Evolutionary conservation across 352 stramenopile species (phyloP).

Genomic region (Blastocystis sp.): DNA sequence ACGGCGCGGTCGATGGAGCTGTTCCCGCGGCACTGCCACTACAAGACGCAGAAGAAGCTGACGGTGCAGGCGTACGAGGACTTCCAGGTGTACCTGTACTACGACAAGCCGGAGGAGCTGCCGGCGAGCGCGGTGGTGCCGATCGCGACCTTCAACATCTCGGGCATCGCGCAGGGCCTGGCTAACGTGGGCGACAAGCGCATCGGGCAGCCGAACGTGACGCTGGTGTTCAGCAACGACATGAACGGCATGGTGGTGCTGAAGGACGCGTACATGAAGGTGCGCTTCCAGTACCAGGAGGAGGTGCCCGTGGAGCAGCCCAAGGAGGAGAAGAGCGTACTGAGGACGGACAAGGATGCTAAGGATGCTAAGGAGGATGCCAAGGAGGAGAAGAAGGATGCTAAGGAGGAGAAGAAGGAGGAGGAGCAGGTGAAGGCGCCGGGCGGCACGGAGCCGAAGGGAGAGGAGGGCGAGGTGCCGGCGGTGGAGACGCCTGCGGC

Average conservation of each 20-base stretch:
- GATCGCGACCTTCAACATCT: constrained; percentile 87
- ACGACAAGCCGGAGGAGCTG: constrained; percentile 82
- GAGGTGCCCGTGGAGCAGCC: constrained; percentile 74
- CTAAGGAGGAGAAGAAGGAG: constrained; percentile 29
- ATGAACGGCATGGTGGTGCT: constrained; percentile 84
- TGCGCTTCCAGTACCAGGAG: constrained; percentile 76
- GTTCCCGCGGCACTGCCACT: constrained; percentile 80
- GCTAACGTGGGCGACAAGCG: constrained; percentile 82
- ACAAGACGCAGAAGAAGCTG: constrained; percentile 88
- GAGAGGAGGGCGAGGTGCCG: constrained; percentile 70
- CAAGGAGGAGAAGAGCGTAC: constrained; percentile 80
- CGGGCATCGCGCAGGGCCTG: constrained; percentile 83
- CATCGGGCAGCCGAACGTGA: constrained; percentile 85
- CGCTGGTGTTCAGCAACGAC: constrained; percentile 87
- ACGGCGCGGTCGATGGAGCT: constrained; percentile 72
- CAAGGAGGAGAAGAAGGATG: constrained; percentile 40
- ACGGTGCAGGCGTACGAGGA: constrained; percentile 88
- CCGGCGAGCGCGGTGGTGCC: constrained; percentile 74
- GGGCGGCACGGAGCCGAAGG: constrained; percentile 71
- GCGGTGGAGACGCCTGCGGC: constrained; percentile 15
- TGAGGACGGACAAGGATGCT: constrained; percentile 72
- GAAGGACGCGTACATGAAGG: constrained; percentile 81
- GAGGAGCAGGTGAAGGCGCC: background rate
- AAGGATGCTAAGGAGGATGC: background rate
- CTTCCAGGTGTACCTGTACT: constrained; percentile 84